Conservation (phyloP, 1,139 yeast genomes). For the Blastobotrys ciferrii region DNA sequence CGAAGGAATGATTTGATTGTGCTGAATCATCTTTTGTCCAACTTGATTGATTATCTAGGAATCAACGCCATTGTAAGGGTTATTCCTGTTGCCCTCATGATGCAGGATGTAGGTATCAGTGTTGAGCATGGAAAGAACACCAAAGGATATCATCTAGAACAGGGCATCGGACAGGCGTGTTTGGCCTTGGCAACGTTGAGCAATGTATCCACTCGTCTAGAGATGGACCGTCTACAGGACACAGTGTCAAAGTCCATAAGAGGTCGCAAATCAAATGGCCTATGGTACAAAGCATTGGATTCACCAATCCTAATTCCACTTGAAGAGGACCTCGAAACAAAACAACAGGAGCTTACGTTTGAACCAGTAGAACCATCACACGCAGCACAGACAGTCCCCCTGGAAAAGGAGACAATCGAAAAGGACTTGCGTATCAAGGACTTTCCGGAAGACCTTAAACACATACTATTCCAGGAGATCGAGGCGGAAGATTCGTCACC, state of each 20-base stretch:
- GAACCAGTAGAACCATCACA: constrained; percentile 8
- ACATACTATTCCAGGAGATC: constrained; percentile 14
- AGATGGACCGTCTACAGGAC: constrained; percentile 19
- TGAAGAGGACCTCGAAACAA: constrained; percentile 10
- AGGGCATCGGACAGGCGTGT: constrained; percentile 26
- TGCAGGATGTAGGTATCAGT: constrained; percentile 21
- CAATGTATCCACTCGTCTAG: constrained; percentile 23
- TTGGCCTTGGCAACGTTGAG: constrained; percentile 26
- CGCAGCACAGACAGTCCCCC: constrained; percentile 10
- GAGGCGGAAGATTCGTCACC: constrained; percentile 3
- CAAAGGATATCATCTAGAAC: constrained; percentile 20
- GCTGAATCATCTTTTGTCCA: constrained; percentile 22
- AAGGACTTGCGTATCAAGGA: constrained; percentile 11
- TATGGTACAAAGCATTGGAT: constrained; percentile 24
- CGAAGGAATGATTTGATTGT: constrained; percentile 20
- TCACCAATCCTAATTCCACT: constrained; percentile 15
- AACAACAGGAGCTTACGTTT: constrained; percentile 7
- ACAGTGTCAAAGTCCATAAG: constrained; percentile 21
- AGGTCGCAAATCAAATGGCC: constrained; percentile 19
- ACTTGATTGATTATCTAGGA: constrained; percentile 22
- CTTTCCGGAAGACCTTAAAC: constrained; percentile 16
- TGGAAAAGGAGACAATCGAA: constrained; percentile 14
- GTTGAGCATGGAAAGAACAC: constrained; percentile 15
- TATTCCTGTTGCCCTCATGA: constrained; percentile 23
- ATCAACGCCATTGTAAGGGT: constrained; percentile 22